Evolutionary conservation across 129 eudicot species (phyloP).

Genomic region (Tagetes erecta): DNA sequence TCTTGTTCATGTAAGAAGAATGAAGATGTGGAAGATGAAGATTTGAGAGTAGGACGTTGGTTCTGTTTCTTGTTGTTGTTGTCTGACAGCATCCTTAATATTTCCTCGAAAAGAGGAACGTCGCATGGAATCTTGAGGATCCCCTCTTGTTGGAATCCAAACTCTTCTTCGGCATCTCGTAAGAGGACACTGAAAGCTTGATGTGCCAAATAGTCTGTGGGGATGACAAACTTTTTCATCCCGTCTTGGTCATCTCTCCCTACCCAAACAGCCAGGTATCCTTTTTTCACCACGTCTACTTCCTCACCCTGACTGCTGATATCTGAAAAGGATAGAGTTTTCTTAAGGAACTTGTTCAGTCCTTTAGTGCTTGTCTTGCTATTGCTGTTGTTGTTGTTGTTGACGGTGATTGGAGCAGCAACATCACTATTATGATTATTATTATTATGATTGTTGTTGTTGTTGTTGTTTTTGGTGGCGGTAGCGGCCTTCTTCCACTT

Average conservation of each 20-base stretch:
- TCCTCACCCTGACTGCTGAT: conserved; percentile 13
- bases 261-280: conserved; percentile 77
- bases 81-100: conserved; percentile 45
- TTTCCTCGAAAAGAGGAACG: conserved; percentile 58
- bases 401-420: not conserved
- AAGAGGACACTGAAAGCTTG: conserved; percentile 68
- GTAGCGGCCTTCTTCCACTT: conserved; percentile 84
- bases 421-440: not conserved
- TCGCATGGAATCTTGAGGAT: conserved; percentile 84
- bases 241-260: conserved; percentile 48
- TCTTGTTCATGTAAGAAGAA: conserved; percentile 33
- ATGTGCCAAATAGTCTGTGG: conserved; percentile 73
- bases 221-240: conserved; percentile 76
- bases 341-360: conserved; percentile 75
- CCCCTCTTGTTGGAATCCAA: conserved; percentile 94
- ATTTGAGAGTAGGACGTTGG: conserved; percentile 26
- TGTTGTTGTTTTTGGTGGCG: conserved; percentile 24
- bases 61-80: conserved; percentile 15
- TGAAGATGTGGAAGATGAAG: conserved; percentile 41
- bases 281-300: conserved; percentile 57
- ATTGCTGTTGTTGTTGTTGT: not conserved
- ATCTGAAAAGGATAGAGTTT: conserved; percentile 81
- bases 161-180: conserved; percentile 90
- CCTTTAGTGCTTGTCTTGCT: conserved; percentile 29
- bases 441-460: conserved; percentile 2